These are phyloP conservation scores for Euphorbia schlechtendalii DNA, from an alignment of 441 rosid genomes.

Conservation along the genomic window DNA sequence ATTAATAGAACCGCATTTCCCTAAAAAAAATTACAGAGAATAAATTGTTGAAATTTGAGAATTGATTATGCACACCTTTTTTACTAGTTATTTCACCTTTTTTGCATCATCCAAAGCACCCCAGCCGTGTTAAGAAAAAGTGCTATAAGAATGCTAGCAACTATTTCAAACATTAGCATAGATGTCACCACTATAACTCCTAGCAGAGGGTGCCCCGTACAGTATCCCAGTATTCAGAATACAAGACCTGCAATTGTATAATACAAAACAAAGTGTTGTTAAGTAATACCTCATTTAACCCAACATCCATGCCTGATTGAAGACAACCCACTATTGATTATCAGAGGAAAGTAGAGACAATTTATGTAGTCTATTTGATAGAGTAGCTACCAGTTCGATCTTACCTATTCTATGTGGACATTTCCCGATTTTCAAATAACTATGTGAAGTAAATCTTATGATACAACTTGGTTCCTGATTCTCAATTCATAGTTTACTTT, in stretches of 20 bases:
- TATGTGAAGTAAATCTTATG: not conserved
- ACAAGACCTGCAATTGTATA: conserved; percentile 73
- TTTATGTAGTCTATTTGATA: too few species aligned
- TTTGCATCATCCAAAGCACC: conserved; percentile 98
- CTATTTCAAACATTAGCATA: conserved; percentile 92
- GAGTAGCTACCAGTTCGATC: not conserved
- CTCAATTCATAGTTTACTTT: not conserved
- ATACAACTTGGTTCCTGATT: not conserved
- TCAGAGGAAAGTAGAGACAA: too few species aligned
- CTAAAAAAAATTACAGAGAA: too few species aligned
- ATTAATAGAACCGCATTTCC: too few species aligned
- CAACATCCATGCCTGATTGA: not conserved
- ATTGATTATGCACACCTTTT: too few species aligned
- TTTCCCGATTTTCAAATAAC: not conserved
- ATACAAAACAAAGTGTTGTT: too few species aligned
- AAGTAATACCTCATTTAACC: conserved; percentile 4
- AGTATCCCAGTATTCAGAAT: conserved; percentile 80
- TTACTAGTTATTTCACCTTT: too few species aligned
- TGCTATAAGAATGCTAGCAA: conserved; percentile 95
- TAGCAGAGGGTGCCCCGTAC: conserved; percentile 88
- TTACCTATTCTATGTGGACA: not conserved
- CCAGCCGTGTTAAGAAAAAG: conserved; percentile 96
- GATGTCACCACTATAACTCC: conserved; percentile 96
- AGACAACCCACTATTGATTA: too few species aligned
- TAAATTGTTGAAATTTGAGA: too few species aligned